These are phyloP conservation scores for Berberis thunbergii DNA, from an alignment of 164 flowering plant species.

Conservation along the genomic window DNA sequence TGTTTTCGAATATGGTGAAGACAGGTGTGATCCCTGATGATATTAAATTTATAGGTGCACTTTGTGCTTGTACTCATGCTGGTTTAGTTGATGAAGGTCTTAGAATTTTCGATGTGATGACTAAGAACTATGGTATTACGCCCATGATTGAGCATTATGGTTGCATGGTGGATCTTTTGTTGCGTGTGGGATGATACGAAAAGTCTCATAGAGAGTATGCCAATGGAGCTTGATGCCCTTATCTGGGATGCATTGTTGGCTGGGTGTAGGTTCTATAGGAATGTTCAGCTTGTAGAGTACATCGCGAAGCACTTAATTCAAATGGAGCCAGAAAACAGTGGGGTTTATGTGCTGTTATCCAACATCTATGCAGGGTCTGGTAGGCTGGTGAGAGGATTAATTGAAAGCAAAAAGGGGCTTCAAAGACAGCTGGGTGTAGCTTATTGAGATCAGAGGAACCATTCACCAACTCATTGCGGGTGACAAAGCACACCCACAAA, in stretches of 20 bases:
- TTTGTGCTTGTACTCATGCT: conserved; percentile 28
- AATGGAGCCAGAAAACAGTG: conserved; percentile 22
- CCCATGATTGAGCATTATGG: conserved; percentile 40
- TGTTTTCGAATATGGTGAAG: conserved; percentile 18
- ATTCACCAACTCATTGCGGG: conserved; percentile 18
- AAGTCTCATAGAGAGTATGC: conserved; percentile 21
- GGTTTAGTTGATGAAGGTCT: conserved; percentile 24
- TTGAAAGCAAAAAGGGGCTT: conserved; percentile 13
- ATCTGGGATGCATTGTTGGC: conserved; percentile 32
- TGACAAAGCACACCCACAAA: conserved; percentile 19
- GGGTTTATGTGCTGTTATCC: conserved; percentile 23
- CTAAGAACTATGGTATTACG: conserved; percentile 11
- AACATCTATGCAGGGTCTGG: conserved; percentile 24
- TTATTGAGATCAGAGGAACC: conserved; percentile 18
- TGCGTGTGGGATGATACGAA: conserved; percentile 31
- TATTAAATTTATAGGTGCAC: conserved; percentile 22
- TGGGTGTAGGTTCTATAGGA: conserved; percentile 25
- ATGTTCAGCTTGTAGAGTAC: conserved; percentile 21
- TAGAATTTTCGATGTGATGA: conserved; percentile 21
- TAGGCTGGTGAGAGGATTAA: conserved; percentile 15
- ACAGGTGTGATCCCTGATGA: conserved; percentile 21
- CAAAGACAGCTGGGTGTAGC: conserved; percentile 22
- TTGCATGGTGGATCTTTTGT: conserved; percentile 37
- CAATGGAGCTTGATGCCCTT: conserved; percentile 28
- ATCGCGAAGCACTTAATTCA: conserved; percentile 18